phyloP scores from a whole-genome alignment of 345 rosid species.

The Boechera stricta region DNA sequence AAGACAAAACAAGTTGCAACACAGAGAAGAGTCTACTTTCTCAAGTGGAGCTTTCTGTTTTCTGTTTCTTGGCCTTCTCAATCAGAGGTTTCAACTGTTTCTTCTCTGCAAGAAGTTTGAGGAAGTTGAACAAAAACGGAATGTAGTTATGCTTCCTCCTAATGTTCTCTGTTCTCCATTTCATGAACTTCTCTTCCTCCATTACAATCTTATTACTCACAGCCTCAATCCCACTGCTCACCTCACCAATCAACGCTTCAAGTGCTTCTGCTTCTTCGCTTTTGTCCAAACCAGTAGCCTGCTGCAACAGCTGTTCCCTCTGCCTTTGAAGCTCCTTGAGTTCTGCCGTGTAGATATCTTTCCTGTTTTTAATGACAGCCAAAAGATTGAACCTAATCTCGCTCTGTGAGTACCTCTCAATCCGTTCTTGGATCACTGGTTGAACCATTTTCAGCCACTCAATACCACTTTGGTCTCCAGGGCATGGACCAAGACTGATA shows the following conservation, averaged over 20 bases:
- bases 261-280: slow-evolving; percentile 56
- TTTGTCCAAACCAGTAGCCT: slow-evolving; percentile 56
- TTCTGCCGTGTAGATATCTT: slow-evolving; percentile 78
- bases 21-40: slow-evolving; percentile 3
- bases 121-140: slow-evolving; percentile 93
- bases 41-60: slow-evolving; percentile 63
- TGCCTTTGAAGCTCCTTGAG: slow-evolving; percentile 89
- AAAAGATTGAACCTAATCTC: slow-evolving; percentile 97
- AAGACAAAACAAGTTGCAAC: slow-evolving; percentile 6
- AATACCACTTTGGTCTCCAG: slow-evolving; percentile 60
- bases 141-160: slow-evolving; percentile 97
- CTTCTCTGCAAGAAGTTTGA: slow-evolving; percentile 97
- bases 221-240: slow-evolving; percentile 73
- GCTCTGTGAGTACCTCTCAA: slow-evolving; percentile 85
- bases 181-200: slow-evolving; percentile 96
- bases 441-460: slow-evolving; percentile 94
- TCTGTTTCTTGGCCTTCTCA: slow-evolving; percentile 98
- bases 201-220: slow-evolving; percentile 83
- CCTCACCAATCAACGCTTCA: slow-evolving; percentile 69
- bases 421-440: slow-evolving; percentile 95
- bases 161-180: slow-evolving; percentile 94
- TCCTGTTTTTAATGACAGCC: slow-evolving; percentile 92
- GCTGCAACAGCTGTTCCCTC: slow-evolving; percentile 82
- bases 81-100: slow-evolving; percentile 97
- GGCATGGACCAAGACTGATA: slow-evolving; percentile 83